Percentiles rank a stretch among this genome's conserved stretches.
phyloP scores from a whole-genome alignment of 139 green algal species.

The Micractinium sp. region DNA sequence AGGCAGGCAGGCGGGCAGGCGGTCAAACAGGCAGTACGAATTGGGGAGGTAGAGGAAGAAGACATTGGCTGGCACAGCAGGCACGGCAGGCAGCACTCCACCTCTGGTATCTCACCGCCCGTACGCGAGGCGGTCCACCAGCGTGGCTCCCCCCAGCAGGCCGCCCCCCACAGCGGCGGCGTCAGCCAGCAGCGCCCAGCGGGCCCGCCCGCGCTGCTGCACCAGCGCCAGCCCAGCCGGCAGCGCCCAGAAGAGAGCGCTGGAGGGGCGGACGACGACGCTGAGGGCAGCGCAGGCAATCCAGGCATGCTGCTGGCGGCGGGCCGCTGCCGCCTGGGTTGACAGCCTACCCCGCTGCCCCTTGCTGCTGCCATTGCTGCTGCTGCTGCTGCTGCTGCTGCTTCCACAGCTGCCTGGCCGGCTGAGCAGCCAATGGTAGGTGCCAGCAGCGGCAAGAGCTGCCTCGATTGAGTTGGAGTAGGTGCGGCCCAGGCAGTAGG shows the following conservation, averaged over 20 bases:
- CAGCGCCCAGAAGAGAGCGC: constrained; percentile 52
- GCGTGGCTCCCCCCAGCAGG: background rate
- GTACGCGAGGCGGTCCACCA: constrained; percentile 49
- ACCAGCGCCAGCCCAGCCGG: constrained; percentile 22
- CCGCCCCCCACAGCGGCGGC: constrained; percentile 2
- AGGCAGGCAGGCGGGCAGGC: background rate
- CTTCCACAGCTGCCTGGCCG: background rate
- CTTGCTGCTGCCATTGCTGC: background rate
- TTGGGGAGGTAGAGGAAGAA: background rate
- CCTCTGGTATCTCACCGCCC: constrained; percentile 27
- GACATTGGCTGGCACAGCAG: background rate
- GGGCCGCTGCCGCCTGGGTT: background rate
- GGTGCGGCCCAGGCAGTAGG: constrained; percentile 69
- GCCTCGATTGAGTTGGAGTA: constrained; percentile 77
- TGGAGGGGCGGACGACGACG: constrained; percentile 52
- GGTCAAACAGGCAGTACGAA: background rate
- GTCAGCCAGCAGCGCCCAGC: constrained; percentile 21
- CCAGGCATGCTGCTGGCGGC: constrained; percentile 29
- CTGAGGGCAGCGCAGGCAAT: constrained; percentile 42
- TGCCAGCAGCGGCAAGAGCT: constrained; percentile 29
- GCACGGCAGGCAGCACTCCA: background rate
- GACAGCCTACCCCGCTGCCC: background rate
- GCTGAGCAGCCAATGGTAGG: constrained; percentile 51
- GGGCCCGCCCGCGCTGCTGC: background rate
- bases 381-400: background rate